Evolutionary conservation across 2,329 filamentous ascomycete genomes (phyloP).

Genomic region (Penicillium glabrum): DNA sequence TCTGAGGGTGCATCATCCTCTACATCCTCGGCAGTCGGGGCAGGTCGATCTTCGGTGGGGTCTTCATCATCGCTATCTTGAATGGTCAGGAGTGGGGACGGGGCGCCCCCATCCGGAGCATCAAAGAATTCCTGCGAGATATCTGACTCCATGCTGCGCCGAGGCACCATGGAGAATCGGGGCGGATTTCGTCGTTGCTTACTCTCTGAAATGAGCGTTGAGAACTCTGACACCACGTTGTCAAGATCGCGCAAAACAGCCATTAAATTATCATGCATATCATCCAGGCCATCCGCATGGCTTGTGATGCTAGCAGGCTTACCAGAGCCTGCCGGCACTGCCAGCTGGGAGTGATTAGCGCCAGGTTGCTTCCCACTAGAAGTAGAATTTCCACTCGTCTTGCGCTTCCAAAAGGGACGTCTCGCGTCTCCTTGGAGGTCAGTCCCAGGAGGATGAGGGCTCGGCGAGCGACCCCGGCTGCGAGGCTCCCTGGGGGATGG

Average conservation of each 20-base stretch:
- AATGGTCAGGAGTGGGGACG: conserved; percentile 72
- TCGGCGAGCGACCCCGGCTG: conserved; percentile 34
- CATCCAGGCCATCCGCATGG: conserved; percentile 57
- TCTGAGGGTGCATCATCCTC: conserved; percentile 62
- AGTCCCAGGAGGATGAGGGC: conserved; percentile 34
- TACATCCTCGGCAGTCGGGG: conserved; percentile 44
- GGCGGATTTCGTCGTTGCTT: conserved; percentile 69
- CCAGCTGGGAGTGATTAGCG: conserved; percentile 52
- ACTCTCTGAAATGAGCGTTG: conserved; percentile 71
- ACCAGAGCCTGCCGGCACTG: conserved; percentile 44
- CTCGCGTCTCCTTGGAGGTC: conserved; percentile 53
- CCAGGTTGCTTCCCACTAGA: conserved; percentile 42
- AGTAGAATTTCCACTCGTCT: conserved; percentile 59
- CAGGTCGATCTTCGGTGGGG: conserved; percentile 34
- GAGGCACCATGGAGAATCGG: conserved; percentile 54
- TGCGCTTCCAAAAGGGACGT: conserved; percentile 89
- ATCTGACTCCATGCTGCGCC: conserved; percentile 76
- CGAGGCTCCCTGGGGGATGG: conserved; percentile 18
- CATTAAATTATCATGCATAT: conserved; percentile 78
- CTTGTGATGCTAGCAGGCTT: conserved; percentile 34
- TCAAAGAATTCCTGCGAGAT: conserved; percentile 93
- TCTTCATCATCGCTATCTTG: conserved; percentile 69
- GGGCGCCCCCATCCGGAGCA: conserved; percentile 66
- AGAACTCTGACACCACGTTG: conserved; percentile 78
- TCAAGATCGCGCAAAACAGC: conserved; percentile 84